Percentiles rank a stretch among this genome's conserved stretches.
phyloP scores from a whole-genome alignment of 441 rosid genomes.

The Brassica hybrid region DNA sequence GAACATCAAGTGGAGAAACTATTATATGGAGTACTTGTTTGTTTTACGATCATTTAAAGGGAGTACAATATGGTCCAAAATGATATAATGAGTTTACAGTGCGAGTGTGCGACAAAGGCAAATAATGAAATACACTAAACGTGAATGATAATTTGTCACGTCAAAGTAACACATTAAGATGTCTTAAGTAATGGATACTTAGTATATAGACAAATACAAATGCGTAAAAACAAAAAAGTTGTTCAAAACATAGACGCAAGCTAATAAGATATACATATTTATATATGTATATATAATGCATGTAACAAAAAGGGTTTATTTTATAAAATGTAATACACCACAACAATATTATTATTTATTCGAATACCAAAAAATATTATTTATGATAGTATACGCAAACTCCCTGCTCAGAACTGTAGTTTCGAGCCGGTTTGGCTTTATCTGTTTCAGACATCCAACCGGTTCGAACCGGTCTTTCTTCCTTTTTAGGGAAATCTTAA shows the following conservation, averaged over 20 bases:
- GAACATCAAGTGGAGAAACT: too few relatives aligned
- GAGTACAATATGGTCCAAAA: too few relatives aligned
- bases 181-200: conserved; percentile 29
- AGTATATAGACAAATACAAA: conserved; percentile 36
- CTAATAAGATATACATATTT: conserved; percentile 16
- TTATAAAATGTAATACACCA: conserved; percentile 24
- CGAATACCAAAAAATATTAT: conserved; percentile 14
- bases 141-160: conserved; percentile 27
- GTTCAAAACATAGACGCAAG: background rate
- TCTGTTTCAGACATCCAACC: background rate
- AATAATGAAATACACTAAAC: conserved; percentile 2
- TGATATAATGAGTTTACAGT: too few relatives aligned
- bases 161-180: conserved; percentile 40
- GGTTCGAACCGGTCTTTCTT: background rate
- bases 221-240: conserved; percentile 34
- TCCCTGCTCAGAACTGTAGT: conserved; percentile 33
- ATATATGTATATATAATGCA: conserved; percentile 20
- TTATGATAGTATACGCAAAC: conserved; percentile 43
- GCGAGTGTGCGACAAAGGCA: background rate
- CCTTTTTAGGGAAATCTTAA: background rate
- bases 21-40: too few relatives aligned
- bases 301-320: too few relatives aligned
- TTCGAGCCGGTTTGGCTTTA: background rate
- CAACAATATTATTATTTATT: background rate
- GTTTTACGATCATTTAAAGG: too few relatives aligned